phyloP scores from a whole-genome alignment of 306 rosid genomes.

The Acacia crassicarpa region DNA sequence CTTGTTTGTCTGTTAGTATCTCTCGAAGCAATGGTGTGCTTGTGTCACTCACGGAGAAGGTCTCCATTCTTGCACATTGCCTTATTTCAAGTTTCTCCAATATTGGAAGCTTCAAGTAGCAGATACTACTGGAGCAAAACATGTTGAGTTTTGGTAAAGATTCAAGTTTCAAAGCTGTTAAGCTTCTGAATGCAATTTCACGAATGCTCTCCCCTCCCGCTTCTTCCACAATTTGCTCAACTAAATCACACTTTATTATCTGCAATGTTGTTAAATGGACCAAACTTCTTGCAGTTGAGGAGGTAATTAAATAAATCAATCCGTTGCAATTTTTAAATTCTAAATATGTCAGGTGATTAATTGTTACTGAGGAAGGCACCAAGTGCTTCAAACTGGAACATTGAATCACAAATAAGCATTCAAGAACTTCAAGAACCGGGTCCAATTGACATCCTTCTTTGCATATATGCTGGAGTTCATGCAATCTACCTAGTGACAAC shows the following conservation, averaged over 20 bases:
- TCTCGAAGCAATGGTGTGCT: too few species aligned
- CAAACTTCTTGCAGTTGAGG: not conserved
- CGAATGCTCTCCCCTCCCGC: too few species aligned
- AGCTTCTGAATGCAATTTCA: too few species aligned
- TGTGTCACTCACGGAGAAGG: too few species aligned
- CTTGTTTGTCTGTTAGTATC: too few species aligned
- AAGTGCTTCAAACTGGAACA: not conserved
- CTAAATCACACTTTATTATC: not conserved
- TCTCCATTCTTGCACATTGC: too few species aligned
- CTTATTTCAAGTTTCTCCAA: too few species aligned
- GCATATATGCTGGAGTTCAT: not conserved
- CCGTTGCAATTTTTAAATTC: not conserved
- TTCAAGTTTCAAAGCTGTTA: too few species aligned
- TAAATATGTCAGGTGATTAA: not conserved
- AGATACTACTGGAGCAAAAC: too few species aligned
- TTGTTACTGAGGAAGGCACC: not conserved
- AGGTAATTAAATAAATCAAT: not conserved
- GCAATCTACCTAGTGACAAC: not conserved
- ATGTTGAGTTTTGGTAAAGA: too few species aligned
- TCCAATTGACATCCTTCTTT: not conserved
- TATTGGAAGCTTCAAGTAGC: too few species aligned
- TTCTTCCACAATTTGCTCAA: too few species aligned
- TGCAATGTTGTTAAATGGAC: not conserved
- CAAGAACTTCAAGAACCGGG: not conserved
- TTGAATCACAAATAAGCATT: not conserved